Evolutionary conservation across 1,284 basidiomycete species (phyloP), one percentile per base, ranked within the genome.

Genomic region (Neolentinus lepideus): DNA sequence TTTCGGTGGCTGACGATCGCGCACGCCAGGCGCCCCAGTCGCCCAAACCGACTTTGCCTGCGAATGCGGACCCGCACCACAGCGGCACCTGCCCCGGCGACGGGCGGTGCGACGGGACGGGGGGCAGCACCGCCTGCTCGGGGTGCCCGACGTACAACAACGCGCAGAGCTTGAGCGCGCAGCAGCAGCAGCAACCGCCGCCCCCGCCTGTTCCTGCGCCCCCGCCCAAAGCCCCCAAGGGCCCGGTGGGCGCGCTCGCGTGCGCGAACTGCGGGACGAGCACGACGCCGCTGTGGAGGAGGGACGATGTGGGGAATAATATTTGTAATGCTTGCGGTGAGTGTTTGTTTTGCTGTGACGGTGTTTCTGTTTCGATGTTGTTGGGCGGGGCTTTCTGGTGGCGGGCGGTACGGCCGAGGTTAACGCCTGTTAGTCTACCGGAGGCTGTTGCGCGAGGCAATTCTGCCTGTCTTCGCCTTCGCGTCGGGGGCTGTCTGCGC

Each of bases 71-170:
- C 54, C 58, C 62, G 55, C 70, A 69, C 59, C 57, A 59, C 52
- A 76, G 77, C 52, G 90, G 94, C 52, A 93, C 93, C 19, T 98
- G 94, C 70, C 94, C 94, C 4, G 94, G 94, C 57, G 94, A 95
- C 71, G 94, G 94, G 36, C 83, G 91, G 62, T 98, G 94, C 73
- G 92, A 98, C 72, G 94, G 94, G 60, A 93, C 91, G 27, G 94
- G 94, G 63, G 94, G 94, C 58, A 86, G 92, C 62, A 84, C 84
- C 58, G 88, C 90, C 60, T 98, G 94, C 69, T 84, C 88, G 61
- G 94, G 94, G 46, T 97, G 94, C 70, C 94, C 94, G 11, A 94
- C 94, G 43, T 93, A 85, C 75, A 98, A 97, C 78, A 97, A 97
- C 67, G 79, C 79, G 54, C 69, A 81, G 58, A 71, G 72, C 61